These are phyloP conservation scores for Gyrodon lividus DNA, from an alignment of 768 basidiomycete species.

Conservation along the genomic window DNA sequence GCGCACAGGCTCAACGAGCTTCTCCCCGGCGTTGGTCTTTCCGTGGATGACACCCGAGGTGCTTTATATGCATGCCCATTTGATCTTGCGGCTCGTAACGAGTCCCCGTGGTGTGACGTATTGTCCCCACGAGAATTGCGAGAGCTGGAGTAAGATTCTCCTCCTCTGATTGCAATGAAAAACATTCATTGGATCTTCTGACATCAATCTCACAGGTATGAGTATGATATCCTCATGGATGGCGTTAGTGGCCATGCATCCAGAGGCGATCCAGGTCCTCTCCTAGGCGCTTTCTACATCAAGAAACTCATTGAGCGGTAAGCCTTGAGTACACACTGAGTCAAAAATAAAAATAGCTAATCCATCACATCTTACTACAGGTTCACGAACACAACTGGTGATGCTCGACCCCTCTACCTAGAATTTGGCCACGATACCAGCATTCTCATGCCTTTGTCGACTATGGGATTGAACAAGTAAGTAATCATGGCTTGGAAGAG, in stretches of 20 bases:
- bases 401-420: slow-evolving; percentile 35
- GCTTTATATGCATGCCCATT: slow-evolving; percentile 44
- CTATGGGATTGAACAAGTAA: slow-evolving; percentile 38
- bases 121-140: slow-evolving; percentile 36
- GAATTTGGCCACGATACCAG: slow-evolving; percentile 45
- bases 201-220: slow-evolving; percentile 28
- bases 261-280: slow-evolving; percentile 31
- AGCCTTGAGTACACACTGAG: not conserved
- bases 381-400: slow-evolving; percentile 35
- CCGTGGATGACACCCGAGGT: slow-evolving; percentile 36
- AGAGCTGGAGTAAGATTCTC: slow-evolving; percentile 34
- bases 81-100: slow-evolving; percentile 36
- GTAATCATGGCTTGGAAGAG: slow-evolving; percentile 1
- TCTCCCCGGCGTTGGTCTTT: slow-evolving; percentile 34
- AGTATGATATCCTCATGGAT: slow-evolving; percentile 40
- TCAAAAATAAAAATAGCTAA: not conserved
- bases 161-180: not conserved
- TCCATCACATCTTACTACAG: slow-evolving; percentile 11
- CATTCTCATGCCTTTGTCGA: slow-evolving; percentile 38
- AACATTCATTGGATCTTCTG: not conserved
- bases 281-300: slow-evolving; percentile 40
- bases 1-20: slow-evolving; percentile 34
- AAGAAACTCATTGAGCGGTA: slow-evolving; percentile 40
- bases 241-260: slow-evolving; percentile 36
- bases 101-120: slow-evolving; percentile 41